Evolutionary conservation across 768 basidiomycete genomes (phyloP).

Genomic region (Megacollybia marginata): DNA sequence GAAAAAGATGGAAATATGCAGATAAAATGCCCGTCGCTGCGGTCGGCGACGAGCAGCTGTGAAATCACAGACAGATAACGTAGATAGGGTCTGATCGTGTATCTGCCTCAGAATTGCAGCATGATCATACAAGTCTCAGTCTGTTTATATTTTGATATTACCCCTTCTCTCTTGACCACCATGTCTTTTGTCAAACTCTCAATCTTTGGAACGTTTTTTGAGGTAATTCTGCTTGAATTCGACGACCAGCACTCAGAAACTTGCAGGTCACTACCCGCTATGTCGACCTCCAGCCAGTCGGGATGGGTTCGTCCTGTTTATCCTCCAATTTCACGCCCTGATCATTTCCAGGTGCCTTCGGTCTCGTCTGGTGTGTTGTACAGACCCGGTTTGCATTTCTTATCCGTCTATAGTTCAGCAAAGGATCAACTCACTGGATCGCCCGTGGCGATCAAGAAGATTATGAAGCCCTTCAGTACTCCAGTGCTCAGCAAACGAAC

Average conservation of each 20-base stretch:
- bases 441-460: constrained; percentile 99
- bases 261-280: constrained; percentile 91
- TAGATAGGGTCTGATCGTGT: background rate
- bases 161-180: constrained; percentile 6
- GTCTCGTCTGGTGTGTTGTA: constrained; percentile 82
- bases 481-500: constrained; percentile 98
- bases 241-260: constrained; percentile 3
- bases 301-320: constrained; percentile 73
- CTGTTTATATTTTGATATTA: constrained; percentile 1
- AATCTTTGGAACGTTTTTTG: constrained; percentile 98
- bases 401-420: constrained; percentile 54
- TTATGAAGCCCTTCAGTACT: constrained; percentile 99
- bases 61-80: background rate
- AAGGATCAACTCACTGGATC: constrained; percentile 92
- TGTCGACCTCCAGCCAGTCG: constrained; percentile 98
- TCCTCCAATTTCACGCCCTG: constrained; percentile 8
- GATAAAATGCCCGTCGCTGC: constrained; percentile 23
- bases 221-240: constrained; percentile 39
- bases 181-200: constrained; percentile 98
- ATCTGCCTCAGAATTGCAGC: background rate
- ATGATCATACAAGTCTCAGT: background rate
- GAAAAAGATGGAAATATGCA: constrained; percentile 35
- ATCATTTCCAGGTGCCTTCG: constrained; percentile 71
- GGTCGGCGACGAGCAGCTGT: background rate
- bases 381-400: constrained; percentile 2